Evolutionary conservation across 768 basidiomycete genomes (phyloP), one percentile per base, ranked within the genome.

Genomic region (Scleroderma bovista): DNA sequence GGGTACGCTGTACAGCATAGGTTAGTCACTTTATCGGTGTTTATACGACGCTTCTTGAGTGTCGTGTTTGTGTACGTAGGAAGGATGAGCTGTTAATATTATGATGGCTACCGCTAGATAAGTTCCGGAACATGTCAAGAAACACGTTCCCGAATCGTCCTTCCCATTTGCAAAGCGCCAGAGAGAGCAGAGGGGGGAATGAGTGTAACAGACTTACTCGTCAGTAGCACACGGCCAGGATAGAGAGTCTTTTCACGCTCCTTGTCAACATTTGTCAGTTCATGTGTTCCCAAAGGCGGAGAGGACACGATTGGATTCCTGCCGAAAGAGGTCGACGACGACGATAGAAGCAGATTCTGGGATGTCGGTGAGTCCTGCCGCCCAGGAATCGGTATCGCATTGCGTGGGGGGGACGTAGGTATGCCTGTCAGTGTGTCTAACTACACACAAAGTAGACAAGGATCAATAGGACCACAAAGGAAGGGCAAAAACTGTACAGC

Each of bases 151-250:
- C 38, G 16, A 5, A 47, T 47, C 26, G 26, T 37, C 11, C 22
- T 39, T 24, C 26, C 26, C 26, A 9, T 29, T 5, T 29, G 26
- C 26, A 4, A 29, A 29, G 26, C 26, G 4, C 26, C 26, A 29
- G 26, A 29, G 26, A 4, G 26, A 5, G 26, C 9, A 20, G 36
- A 15, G 33, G 43, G 22, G 34, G 7, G 20, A 23, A 31, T 5
- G 8, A 11, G 19, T 39, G 43, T 9, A 37, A 49, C 17, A 17
- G 5, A 77, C 86, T 66, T 60, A 90, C 90, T 94, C 4, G 90
- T 91, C 19, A 95, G 72, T 51, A 90, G 74, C 23, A 94, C 86
- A 32, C 92, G 75, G 5, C 83, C 83, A 7, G 91, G 90, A 63
- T 96, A 96, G 19, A 93, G 65, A 26, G 78, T 58, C 59, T 74